Conservation (phyloP, 2,329 filamentous ascomycete species). For the Fusarium globosum region DNA sequence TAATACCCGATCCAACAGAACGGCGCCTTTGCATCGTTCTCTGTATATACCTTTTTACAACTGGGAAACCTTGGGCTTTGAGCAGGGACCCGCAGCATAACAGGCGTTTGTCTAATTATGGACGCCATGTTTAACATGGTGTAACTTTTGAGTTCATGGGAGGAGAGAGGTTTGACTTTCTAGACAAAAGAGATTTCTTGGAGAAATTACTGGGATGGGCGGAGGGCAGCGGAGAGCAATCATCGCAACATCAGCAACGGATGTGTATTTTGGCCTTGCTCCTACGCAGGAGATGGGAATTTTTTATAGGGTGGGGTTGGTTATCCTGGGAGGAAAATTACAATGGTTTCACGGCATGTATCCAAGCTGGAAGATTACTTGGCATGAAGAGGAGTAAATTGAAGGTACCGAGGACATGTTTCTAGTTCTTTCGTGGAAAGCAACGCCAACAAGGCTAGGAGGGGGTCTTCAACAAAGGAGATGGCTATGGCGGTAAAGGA, state of each 20-base stretch:
- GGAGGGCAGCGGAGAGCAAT: constrained; percentile 38
- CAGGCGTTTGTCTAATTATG: constrained; percentile 43
- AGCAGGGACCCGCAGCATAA: constrained; percentile 44
- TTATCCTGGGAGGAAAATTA: constrained; percentile 26
- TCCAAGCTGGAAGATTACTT: constrained; percentile 8
- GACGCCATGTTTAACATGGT: constrained; percentile 24
- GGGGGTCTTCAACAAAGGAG: neutral
- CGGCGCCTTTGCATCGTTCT: constrained; percentile 33
- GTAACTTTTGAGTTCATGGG: constrained; percentile 24
- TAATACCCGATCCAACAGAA: constrained; percentile 41
- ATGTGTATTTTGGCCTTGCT: constrained; percentile 19
- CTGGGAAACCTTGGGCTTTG: constrained; percentile 42
- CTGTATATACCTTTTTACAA: constrained; percentile 46
- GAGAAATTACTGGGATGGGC: constrained; percentile 26
- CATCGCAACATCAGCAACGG: constrained; percentile 27
- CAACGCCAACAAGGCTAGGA: neutral
- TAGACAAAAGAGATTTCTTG: constrained; percentile 45
- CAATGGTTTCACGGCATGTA: constrained; percentile 20
- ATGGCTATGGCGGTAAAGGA: neutral
- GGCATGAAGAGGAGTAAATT: constrained; percentile 23
- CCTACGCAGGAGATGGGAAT: constrained; percentile 9
- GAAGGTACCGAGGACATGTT: neutral
- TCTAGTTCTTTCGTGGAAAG: neutral
- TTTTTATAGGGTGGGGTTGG: constrained; percentile 22
- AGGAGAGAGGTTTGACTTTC: constrained; percentile 38